Evolutionary conservation across 306 rosid species (phyloP), one percentile per base, ranked within the genome.

Genomic region (Acacia confusa): DNA sequence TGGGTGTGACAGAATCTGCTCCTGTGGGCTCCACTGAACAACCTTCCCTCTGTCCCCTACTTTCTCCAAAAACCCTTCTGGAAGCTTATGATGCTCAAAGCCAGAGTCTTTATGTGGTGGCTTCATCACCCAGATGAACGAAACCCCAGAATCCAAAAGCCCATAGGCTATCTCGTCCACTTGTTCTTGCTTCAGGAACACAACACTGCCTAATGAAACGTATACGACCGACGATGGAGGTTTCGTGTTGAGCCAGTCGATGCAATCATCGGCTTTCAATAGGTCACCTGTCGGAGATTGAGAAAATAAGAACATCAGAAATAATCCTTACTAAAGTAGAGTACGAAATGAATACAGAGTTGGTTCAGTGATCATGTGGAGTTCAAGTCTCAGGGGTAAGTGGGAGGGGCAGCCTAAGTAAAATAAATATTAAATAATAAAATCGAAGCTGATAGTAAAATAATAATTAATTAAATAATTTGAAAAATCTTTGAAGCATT

Each of bases 21-120:
- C 91, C n/a, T 89, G 92, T 0, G 88, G 85, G 24, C 92, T 83
- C 91, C 91, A 89, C 8, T 87, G 45, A 24, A 89, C 91, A n/a
- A 89, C 79, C 28, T 53, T 89, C 2, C 89, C 92, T 25, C 67
- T 83, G 19, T 84, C 84, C 17, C 85, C 86, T 1, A 66, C 84
- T 38, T 72, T 72, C 50, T 89, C 89, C 47, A 78, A 24, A 19
- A 89, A 84, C 82, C 81, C 88, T 1, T 84, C 81, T 0, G 87
- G 91, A 6, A 89, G 70, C 60, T 22, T 71, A 1, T 61, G 87
- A 1, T 14, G 30, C 6, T 77, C 38, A 0, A 7, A 0, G 2
- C 68, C 84, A 0, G 30, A 25, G 20, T 76, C 80, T 9, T 77
- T 83, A 61, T 43, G 66, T 0, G 91, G 85, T 0, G 84, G 88